Evolutionary conservation across 192 early-diverging fungal genomes (phyloP).

Genomic region (Spizellomyces punctatus): DNA sequence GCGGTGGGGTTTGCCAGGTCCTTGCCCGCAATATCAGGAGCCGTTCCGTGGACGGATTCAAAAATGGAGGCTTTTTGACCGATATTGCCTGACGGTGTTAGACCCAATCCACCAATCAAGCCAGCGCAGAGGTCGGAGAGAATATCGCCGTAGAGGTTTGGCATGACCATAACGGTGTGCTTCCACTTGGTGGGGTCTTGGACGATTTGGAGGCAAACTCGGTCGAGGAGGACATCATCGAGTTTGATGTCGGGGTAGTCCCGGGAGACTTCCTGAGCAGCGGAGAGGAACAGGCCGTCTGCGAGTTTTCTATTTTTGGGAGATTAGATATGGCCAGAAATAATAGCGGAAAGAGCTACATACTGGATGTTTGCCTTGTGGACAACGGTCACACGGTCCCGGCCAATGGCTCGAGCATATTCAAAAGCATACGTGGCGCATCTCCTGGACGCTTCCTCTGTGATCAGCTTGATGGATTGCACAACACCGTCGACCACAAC

Average conservation of each 20-base stretch:
- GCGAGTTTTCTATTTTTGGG: constrained; percentile 70
- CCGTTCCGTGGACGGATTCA: constrained; percentile 86
- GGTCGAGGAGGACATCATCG: constrained; percentile 90
- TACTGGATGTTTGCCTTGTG: constrained; percentile 89
- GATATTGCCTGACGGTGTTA: constrained; percentile 99
- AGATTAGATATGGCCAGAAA: neutral
- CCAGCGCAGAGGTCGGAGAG: constrained; percentile 98
- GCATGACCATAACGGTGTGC: constrained; percentile 99
- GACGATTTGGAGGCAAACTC: constrained; percentile 88
- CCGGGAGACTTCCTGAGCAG: constrained; percentile 86
- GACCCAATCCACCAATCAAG: constrained; percentile 95
- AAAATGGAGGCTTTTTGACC: constrained; percentile 98
- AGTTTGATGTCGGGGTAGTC: constrained; percentile 92
- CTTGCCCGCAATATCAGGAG: constrained; percentile 97
- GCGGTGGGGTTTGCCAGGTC: constrained; percentile 96
- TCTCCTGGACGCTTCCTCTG: constrained; percentile 89
- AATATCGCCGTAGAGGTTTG: constrained; percentile 99
- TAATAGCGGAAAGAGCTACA: neutral
- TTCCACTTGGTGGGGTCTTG: constrained; percentile 89
- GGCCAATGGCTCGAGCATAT: constrained; percentile 85
- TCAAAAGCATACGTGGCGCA: constrained; percentile 94
- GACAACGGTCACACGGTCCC: constrained; percentile 91
- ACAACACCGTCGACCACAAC: constrained; percentile 93
- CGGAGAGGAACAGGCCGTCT: constrained; percentile 95
- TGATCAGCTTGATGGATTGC: constrained; percentile 99